A percentile compares a stretch with the other conserved stretches of the same genome.
phyloP scores from a whole-genome alignment of 2,329 filamentous ascomycete genomes.

The Thielaviopsis populi region DNA sequence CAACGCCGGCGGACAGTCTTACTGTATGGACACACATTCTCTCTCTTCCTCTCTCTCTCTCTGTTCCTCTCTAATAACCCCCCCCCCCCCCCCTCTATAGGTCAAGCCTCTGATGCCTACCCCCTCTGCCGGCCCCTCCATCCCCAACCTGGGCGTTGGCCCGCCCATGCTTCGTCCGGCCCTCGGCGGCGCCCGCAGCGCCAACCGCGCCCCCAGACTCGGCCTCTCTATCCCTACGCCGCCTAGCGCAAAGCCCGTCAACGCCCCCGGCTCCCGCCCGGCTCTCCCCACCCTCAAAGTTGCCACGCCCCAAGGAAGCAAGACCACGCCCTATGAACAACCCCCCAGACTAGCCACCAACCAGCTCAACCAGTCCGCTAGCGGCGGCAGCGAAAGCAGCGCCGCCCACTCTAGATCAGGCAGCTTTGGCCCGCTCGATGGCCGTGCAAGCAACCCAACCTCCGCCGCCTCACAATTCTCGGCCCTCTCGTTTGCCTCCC shows the following conservation, averaged over 20 bases:
- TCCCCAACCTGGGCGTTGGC: constrained; percentile 54
- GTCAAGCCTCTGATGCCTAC: constrained; percentile 19
- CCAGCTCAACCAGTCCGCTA: constrained; percentile 50
- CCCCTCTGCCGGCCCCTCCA: constrained; percentile 21
- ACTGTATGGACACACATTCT: constrained; percentile 11
- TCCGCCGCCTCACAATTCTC: constrained; percentile 83
- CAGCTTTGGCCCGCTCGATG: constrained; percentile 66
- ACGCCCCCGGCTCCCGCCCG: constrained; percentile 31
- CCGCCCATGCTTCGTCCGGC: constrained; percentile 72
- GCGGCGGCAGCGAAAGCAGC: constrained; percentile 66
- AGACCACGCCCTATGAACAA: constrained; percentile 55
- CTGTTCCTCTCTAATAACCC: background rate
- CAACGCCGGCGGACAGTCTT: constrained; percentile 17
- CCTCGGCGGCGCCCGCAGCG: constrained; percentile 53
- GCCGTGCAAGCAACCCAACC: constrained; percentile 62
- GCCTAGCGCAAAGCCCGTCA: constrained; percentile 63
- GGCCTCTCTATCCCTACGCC: constrained; percentile 84
- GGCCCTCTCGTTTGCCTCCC: constrained; percentile 62
- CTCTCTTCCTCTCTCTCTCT: background rate
- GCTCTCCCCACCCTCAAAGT: constrained; percentile 67
- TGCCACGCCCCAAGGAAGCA: constrained; percentile 76
- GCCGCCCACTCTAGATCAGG: constrained; percentile 66
- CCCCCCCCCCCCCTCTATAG: background rate
- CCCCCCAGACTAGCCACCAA: constrained; percentile 23
- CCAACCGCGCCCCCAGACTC: constrained; percentile 56